phyloP scores from a whole-genome alignment of 176 grass and related monocot genomes.

The Carex myosuroides region DNA sequence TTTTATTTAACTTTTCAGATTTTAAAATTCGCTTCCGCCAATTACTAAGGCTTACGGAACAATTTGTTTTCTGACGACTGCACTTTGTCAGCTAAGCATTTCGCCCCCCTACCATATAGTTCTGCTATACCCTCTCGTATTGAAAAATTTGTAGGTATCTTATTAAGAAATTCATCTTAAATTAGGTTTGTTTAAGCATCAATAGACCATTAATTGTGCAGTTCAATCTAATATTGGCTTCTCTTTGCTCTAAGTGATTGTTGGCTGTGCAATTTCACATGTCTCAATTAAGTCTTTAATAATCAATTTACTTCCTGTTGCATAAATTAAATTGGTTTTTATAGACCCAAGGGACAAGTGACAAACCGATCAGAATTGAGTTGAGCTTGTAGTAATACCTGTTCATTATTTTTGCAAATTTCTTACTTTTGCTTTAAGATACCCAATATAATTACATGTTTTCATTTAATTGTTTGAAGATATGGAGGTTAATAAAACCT shows the following conservation, averaged over 20 bases:
- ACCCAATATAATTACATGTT: background rate
- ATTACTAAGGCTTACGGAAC: slow-evolving; percentile 86
- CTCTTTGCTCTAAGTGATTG: background rate
- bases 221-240: background rate
- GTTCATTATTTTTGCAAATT: background rate
- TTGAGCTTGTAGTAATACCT: no score
- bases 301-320: background rate
- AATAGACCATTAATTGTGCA: background rate
- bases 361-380: no score
- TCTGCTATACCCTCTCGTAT: slow-evolving; percentile 27
- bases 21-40: slow-evolving; percentile 88
- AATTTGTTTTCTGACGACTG: slow-evolving; percentile 42
- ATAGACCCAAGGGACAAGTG: background rate
- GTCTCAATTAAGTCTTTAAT: background rate
- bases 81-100: slow-evolving; percentile 34
- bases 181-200: background rate
- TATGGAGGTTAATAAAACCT: slow-evolving; percentile 74
- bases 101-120: background rate
- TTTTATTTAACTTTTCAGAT: slow-evolving; percentile 44
- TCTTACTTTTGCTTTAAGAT: background rate
- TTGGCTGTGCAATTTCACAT: background rate
- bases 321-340: background rate
- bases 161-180: slow-evolving; percentile 19
- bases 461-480: slow-evolving; percentile 29
- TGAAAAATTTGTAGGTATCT: slow-evolving; percentile 58